A percentile compares a stretch with the other conserved stretches of the same genome.
These are phyloP conservation scores for Oryza coarctata DNA, from an alignment of 176 grass and related monocot genomes.

Conservation along the genomic window DNA sequence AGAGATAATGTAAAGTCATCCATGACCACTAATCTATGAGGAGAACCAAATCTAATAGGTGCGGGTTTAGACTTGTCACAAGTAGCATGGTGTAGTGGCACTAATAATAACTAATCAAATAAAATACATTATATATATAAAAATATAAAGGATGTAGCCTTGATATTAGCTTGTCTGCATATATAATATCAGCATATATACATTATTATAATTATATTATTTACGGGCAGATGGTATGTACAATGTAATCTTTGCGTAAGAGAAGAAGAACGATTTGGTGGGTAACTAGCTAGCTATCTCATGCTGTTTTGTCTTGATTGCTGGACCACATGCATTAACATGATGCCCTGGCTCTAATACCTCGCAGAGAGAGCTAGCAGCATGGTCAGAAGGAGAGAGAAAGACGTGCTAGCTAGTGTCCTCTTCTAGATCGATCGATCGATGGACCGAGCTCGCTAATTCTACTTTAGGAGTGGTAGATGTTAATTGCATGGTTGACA, in stretches of 20 bases:
- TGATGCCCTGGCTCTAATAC: background rate
- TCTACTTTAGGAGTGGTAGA: background rate
- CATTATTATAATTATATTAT: background rate
- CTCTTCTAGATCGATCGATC: slow-evolving; percentile 3
- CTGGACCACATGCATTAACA: background rate
- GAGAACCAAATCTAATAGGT: too few species aligned
- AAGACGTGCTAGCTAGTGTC: background rate
- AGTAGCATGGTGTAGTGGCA: too few species aligned
- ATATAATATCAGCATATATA: too few species aligned
- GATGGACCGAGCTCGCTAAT: background rate
- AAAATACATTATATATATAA: too few species aligned
- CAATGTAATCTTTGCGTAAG: slow-evolving; percentile 16
- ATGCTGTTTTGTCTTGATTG: background rate
- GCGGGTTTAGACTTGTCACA: too few species aligned
- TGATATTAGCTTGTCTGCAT: background rate
- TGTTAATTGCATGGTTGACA: slow-evolving; percentile 2
- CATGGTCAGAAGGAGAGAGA: background rate
- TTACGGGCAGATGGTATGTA: slow-evolving; percentile 11
- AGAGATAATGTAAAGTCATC: too few species aligned
- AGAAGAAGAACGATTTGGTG: slow-evolving; percentile 4
- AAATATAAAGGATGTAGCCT: too few species aligned
- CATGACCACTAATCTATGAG: too few species aligned
- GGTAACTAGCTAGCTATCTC: background rate
- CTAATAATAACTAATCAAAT: too few species aligned
- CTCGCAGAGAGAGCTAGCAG: background rate